Evolutionary conservation across 331 rosid species (phyloP), one percentile per base, ranked within the genome.

Genomic region (Rosa hybrid): DNA sequence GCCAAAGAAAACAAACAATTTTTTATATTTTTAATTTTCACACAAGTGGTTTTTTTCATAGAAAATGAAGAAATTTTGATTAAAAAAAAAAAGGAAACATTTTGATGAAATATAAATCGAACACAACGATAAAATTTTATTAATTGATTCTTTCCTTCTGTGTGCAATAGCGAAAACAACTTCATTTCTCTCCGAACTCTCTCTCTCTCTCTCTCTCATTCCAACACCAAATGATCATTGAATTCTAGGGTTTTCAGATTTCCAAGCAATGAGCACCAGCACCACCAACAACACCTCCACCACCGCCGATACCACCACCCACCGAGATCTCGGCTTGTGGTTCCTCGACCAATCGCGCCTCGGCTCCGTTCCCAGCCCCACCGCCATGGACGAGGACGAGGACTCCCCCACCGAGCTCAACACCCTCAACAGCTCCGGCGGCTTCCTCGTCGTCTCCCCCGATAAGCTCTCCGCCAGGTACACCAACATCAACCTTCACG

Each of bases 401-500:
- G 93, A 87, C 74, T 74, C 86, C 0, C 99, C 99, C 3, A 91
- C 86, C 25, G 98, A 96, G 82, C 94, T 96, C 48, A 96, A 96
- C 87, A 88, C 99, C 34, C 77, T 90, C 60, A 96, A 93, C 89
- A 93, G 98, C 89, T 91, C 97, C 44, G 99, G 98, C 4, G 99
- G 99, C 34, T 96, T 93, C 86, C 87, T 87, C 70, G 85, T 91
- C 21, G 92, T 96, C 6, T 82, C 92, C n/a, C 87, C 94, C 9
- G 98, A 96, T 75, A 96, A 93, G 89, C 94, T 96, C 27, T 96
- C 98, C 14, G 85, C 90, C 34, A 93, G 87, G 89, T 96, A 96
- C 85, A 85, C 94, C 3, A 74, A 38, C 81, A 90, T 89, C 49
- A 86, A 86, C 80, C 96, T 91, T 56, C 99, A 91, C 68, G 99